Evolutionary conservation across 2,329 filamentous ascomycete genomes (phyloP), one percentile per base, ranked within the genome.

Genomic region (Lasiodiplodia sp.): DNA sequence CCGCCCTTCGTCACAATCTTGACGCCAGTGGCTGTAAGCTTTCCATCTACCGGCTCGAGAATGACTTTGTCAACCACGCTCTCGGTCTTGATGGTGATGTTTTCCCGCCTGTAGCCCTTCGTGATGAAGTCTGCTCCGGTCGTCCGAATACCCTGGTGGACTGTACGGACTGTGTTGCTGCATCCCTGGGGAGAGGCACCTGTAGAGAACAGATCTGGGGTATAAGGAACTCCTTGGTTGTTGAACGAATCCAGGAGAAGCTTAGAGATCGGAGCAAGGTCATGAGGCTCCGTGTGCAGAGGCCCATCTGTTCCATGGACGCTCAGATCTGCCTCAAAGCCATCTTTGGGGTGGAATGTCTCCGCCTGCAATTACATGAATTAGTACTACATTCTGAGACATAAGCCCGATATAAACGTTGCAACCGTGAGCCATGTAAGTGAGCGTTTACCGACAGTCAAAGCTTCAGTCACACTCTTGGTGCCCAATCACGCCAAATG

Each of bases 301-400:
- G 81, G 83, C 0, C 87, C 86, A 18, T 79, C 73, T 57, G 82
- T 78, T 1, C 86, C 86, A 70, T 90, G 87, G 8, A 79, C 79
- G 2, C 78, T 78, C 10, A 79, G 73, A 52, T 83, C 79, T 2
- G 83, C 83, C 40, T 87, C 74, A 75, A 88, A 87, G 87, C 87
- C 88, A 34, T 83, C 77, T 73, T 89, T 89, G 23, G 77, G 73
- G 67, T 88, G 84, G 72, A 89, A 90, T 2, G 83, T 87, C 71
- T 90, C 87, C 51, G 85, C 83, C 76, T 82, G 57, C 6, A 31
- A 21, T 18, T 23, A 11, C 8, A 12, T 6, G 8, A 23, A 34
- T 56, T 4, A 67, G 38, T 8, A 18, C 34, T 11, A 44, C 11
- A 28, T 7, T 8, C 44, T 16, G 4, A 16, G 31, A 34, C 31